Evolutionary conservation across 805 yeast genomes (phyloP), one percentile per base, ranked within the genome.

Genomic region (Vanderwaltozyma tropicalis): DNA sequence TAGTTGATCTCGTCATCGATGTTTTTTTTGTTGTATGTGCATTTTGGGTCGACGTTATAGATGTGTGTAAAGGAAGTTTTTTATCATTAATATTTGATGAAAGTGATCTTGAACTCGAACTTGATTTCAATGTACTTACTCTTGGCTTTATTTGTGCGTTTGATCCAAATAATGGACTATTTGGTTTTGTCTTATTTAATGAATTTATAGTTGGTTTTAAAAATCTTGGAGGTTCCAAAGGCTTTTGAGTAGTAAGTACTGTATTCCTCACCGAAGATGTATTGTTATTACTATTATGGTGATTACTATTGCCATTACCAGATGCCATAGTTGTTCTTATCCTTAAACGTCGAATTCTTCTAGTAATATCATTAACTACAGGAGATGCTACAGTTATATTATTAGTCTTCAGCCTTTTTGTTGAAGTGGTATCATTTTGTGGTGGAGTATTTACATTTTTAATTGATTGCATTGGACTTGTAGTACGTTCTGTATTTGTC

Each of bases 181-280:
- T 26, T 24, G 17, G 3, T 22, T 20, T 25, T 18, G 32, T 41
- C 30, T 46, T 45, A 26, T 48, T 49, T 38, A 49, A 35, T 8
- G 54, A 52, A 32, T 51, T 52, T 13, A 46, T 43, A 4, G 57
- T 52, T 2, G 57, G 55, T 30, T 39, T 40, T 29, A 51, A 40
- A 32, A 52, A 52, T n/a, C 45, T 42, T 20, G 57, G 54, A 5
- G 51, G 47, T 18, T 43, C 40, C 39, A 50, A 40, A 9, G 47
- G 50, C 18, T 38, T 46, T 24, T 38, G 44, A n/a, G 35, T 32
- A 17, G 49, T 44, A 29, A 50, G 35, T 22, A 50, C 48, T 6
- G 50, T 49, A 29, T 41, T 46, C 25, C 44, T 46, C 9, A 46
- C 31, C 15, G 39, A 38, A 18, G 39, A 35, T 20, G 41, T 37